A percentile compares a stretch with the other conserved stretches of the same genome.
Conservation (phyloP, 768 basidiomycete species). For the Podaxis sp. region DNA sequence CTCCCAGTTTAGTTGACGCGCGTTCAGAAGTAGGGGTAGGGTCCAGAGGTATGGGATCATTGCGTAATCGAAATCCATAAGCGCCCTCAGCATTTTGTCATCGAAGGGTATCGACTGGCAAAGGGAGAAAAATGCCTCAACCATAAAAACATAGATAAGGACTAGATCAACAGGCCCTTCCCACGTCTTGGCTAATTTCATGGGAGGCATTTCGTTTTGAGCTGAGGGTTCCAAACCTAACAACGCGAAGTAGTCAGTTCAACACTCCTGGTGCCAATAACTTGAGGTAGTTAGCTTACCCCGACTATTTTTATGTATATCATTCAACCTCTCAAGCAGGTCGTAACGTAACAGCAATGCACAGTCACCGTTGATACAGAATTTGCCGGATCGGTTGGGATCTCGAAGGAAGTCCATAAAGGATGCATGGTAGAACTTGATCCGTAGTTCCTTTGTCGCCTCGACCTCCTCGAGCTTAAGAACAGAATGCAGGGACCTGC, state of each 20-base stretch:
- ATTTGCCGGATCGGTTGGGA: background rate
- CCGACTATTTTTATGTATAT: background rate
- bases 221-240: background rate
- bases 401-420: slow-evolving; percentile 8
- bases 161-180: background rate
- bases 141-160: background rate
- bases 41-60: background rate
- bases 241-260: background rate
- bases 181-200: background rate
- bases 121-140: background rate
- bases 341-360: background rate
- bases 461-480: background rate
- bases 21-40: background rate
- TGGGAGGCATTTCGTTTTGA: background rate
- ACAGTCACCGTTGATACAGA: background rate
- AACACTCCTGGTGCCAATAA: background rate
- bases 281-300: background rate
- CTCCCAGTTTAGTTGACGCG: background rate
- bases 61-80: background rate
- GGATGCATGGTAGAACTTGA: slow-evolving; percentile 4
- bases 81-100: background rate
- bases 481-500: background rate
- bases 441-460: background rate
- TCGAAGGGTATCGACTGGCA: background rate
- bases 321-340: background rate